Evolutionary conservation across 768 basidiomycete species (phyloP).

Genomic region (Stropharia rugosoannulata): DNA sequence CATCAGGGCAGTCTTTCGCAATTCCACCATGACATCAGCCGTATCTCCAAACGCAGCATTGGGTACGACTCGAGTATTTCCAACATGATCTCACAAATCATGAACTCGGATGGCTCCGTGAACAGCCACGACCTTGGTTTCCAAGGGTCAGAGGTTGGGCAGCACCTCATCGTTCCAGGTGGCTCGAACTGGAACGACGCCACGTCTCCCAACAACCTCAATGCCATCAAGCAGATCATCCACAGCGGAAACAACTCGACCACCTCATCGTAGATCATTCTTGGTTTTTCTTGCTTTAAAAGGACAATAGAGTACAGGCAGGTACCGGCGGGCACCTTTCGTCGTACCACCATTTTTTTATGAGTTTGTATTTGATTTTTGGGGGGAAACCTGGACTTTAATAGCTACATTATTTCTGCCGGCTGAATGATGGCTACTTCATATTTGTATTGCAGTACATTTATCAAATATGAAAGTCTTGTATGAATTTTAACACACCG

Average conservation of each 20-base stretch:
- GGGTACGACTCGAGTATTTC: constrained; percentile 33
- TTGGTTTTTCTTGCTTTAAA: neutral
- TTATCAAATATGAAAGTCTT: no score
- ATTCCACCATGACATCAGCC: constrained; percentile 31
- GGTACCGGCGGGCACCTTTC: neutral
- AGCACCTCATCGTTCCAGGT: constrained; percentile 21
- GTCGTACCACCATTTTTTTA: no score
- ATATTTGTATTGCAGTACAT: no score
- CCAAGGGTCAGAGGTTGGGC: constrained; percentile 28
- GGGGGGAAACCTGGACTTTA: no score
- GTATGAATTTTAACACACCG: no score
- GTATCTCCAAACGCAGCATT: constrained; percentile 24
- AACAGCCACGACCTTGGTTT: constrained; percentile 31
- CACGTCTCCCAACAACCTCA: constrained; percentile 22
- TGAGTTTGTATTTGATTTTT: no score
- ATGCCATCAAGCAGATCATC: constrained; percentile 15
- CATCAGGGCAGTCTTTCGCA: constrained; percentile 25
- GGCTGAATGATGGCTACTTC: no score
- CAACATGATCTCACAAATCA: constrained; percentile 26
- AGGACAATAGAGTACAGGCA: neutral
- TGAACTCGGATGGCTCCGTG: constrained; percentile 28
- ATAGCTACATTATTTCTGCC: no score
- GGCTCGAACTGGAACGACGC: constrained; percentile 28
- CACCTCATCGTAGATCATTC: neutral
- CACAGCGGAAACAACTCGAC: constrained; percentile 1